Percentiles rank a stretch among this genome's conserved stretches.
Conservation (phyloP, 2,329 filamentous ascomycete genomes). For the Huntiella moniliformis region DNA sequence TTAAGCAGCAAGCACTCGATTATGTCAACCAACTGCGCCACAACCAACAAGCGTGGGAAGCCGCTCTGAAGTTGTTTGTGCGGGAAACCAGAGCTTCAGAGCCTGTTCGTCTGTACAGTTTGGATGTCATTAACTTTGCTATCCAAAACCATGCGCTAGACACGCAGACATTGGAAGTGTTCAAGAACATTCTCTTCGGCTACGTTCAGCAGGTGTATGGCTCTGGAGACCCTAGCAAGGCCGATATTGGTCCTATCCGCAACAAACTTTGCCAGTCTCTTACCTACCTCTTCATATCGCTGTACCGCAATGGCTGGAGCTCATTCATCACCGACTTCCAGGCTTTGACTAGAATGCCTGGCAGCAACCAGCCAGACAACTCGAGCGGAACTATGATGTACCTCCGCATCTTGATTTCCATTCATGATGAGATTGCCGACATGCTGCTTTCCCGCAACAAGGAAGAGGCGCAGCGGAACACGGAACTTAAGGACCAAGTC, state of each 20-base stretch:
- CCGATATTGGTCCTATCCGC: constrained; percentile 63
- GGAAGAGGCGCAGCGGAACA: constrained; percentile 68
- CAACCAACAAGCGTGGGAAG: constrained; percentile 76
- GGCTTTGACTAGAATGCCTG: constrained; percentile 46
- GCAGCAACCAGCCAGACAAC: constrained; percentile 47
- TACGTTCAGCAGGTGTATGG: constrained; percentile 66
- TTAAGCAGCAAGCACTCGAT: constrained; percentile 68
- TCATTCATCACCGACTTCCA: constrained; percentile 83
- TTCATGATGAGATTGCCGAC: constrained; percentile 96
- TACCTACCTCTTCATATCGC: constrained; percentile 75
- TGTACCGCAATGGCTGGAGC: constrained; percentile 76
- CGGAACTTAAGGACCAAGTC: constrained; percentile 77
- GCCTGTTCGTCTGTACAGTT: constrained; percentile 68
- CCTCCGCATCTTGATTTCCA: constrained; percentile 67
- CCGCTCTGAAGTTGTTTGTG: constrained; percentile 71
- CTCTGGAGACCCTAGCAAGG: constrained; percentile 31
- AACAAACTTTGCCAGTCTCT: constrained; percentile 96
- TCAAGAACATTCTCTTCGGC: constrained; percentile 64
- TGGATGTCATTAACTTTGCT: constrained; percentile 87
- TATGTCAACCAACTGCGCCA: constrained; percentile 62
- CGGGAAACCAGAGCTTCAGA: constrained; percentile 59
- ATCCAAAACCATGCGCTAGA: constrained; percentile 67
- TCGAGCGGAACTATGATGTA: constrained; percentile 64
- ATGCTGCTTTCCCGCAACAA: constrained; percentile 63
- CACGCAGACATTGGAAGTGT: constrained; percentile 47